phyloP scores from a whole-genome alignment of 345 rosid genomes.

The Triadica sebifera region DNA sequence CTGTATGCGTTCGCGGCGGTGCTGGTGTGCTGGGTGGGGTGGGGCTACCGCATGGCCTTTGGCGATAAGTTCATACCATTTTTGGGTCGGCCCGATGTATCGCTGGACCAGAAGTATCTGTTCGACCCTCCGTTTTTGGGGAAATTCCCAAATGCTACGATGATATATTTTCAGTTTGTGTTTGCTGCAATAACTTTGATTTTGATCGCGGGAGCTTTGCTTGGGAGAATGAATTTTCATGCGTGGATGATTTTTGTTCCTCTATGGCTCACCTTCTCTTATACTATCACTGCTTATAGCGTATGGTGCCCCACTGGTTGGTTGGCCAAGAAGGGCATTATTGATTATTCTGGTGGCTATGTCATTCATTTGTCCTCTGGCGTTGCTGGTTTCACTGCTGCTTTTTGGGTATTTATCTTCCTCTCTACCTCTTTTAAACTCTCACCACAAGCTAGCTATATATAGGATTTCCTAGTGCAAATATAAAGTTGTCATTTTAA shows the following conservation, averaged over 20 bases:
- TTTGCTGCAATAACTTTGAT: slow-evolving; percentile 67
- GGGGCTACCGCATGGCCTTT: slow-evolving; percentile 59
- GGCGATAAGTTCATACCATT: slow-evolving; percentile 41
- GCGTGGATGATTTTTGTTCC: slow-evolving; percentile 74
- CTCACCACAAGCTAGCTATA: no score
- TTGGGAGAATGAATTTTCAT: slow-evolving; percentile 68
- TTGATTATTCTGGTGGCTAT: slow-evolving; percentile 63
- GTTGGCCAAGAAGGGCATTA: slow-evolving; percentile 45
- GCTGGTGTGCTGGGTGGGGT: slow-evolving; percentile 63
- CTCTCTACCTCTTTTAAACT: no score
- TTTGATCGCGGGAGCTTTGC: slow-evolving; percentile 53
- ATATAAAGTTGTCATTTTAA: no score
- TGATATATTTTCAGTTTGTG: slow-evolving; percentile 61
- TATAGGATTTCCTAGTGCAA: no score
- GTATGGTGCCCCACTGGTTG: slow-evolving; percentile 53
- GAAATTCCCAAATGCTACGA: slow-evolving; percentile 53
- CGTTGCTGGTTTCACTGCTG: slow-evolving; percentile 68
- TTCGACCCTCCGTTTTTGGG: slow-evolving; percentile 17
- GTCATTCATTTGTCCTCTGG: slow-evolving; percentile 66
- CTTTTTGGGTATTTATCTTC: slow-evolving; percentile 48
- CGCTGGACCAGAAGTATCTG: slow-evolving; percentile 43
- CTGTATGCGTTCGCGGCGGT: slow-evolving; percentile 65
- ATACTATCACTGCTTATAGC: slow-evolving; percentile 56
- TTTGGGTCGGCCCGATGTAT: slow-evolving; percentile 42
- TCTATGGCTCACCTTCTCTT: slow-evolving; percentile 65